These are phyloP conservation scores for Mucor lusitanicus DNA, from an alignment of 371 early-diverging fungal genomes.

Conservation along the genomic window DNA sequence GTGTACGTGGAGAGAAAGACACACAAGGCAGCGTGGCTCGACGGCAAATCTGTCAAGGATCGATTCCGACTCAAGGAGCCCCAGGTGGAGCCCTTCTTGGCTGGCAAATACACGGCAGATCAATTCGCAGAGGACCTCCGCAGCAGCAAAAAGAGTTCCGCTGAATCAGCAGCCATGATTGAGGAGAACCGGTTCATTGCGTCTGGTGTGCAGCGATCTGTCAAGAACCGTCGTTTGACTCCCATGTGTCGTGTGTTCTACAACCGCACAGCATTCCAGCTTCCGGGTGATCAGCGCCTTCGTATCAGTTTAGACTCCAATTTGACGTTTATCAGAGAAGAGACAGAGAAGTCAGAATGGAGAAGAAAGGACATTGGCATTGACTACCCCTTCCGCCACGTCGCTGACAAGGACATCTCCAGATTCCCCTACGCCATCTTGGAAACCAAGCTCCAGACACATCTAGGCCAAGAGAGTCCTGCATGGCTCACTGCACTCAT, in stretches of 20 bases:
- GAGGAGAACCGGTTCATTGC: conserved; percentile 78
- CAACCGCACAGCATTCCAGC: conserved; percentile 98
- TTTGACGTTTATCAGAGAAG: conserved; percentile 96
- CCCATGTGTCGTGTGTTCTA: conserved; percentile 95
- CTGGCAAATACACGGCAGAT: conserved; percentile 83
- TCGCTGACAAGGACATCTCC: conserved; percentile 79
- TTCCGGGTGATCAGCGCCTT: conserved; percentile 94
- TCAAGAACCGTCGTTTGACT: conserved; percentile 73
- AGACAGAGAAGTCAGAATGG: conserved; percentile 70
- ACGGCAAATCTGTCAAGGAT: conserved; percentile 95
- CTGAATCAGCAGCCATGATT: conserved; percentile 58
- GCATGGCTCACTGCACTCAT: conserved; percentile 63
- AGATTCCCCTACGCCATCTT: conserved; percentile 97
- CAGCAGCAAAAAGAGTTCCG: conserved; percentile 56
- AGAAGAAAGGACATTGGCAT: conserved; percentile 87
- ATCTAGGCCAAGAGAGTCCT: conserved; percentile 72
- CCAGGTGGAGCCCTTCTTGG: conserved; percentile 80
- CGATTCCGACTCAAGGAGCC: conserved; percentile 93
- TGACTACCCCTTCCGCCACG: conserved; percentile 88
- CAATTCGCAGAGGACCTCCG: conserved; percentile 77
- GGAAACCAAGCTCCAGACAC: conserved; percentile 97
- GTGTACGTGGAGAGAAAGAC: conserved; percentile 53
- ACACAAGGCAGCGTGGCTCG: conserved; percentile 51
- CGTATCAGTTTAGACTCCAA: conserved; percentile 98
- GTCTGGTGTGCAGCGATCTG: conserved; percentile 80